Evolutionary conservation across 495 filamentous ascomycete species (phyloP).

Genomic region (Immersiella caudata): DNA sequence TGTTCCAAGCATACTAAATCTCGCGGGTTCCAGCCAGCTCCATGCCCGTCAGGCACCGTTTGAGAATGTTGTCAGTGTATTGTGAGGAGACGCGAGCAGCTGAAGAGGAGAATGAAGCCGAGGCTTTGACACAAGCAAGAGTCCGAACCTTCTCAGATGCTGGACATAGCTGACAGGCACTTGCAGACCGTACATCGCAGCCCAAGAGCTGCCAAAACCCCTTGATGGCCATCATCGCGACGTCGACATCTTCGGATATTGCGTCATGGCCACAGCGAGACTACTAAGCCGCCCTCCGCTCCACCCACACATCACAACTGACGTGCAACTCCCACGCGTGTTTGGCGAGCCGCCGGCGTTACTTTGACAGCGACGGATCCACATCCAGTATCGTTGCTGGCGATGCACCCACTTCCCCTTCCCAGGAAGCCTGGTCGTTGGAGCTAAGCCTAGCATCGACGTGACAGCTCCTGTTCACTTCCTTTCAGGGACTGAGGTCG

Average conservation of each 20-base stretch:
- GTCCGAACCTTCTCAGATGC: neutral
- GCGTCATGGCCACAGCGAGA: neutral
- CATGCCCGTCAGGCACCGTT: neutral
- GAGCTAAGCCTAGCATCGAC: neutral
- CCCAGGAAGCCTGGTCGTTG: neutral
- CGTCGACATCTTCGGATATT: neutral
- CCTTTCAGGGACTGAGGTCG: neutral
- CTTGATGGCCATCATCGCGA: neutral
- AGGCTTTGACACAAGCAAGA: neutral
- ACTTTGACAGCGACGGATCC: neutral
- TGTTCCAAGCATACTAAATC: neutral
- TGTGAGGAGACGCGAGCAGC: neutral
- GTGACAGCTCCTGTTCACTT: neutral
- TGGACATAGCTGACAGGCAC: neutral
- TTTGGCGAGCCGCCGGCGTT: neutral
- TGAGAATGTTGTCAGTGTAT: neutral
- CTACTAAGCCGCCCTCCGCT: neutral
- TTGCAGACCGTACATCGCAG: neutral
- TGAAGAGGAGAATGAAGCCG: neutral
- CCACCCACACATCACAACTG: conserved; percentile 7
- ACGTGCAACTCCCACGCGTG: neutral
- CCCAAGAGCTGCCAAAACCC: neutral
- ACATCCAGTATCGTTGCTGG: neutral
- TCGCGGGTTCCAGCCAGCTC: neutral
- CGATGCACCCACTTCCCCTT: neutral